These are phyloP conservation scores for Actinidia arguta DNA, from an alignment of 179 eudicot species.

Conservation along the genomic window DNA sequence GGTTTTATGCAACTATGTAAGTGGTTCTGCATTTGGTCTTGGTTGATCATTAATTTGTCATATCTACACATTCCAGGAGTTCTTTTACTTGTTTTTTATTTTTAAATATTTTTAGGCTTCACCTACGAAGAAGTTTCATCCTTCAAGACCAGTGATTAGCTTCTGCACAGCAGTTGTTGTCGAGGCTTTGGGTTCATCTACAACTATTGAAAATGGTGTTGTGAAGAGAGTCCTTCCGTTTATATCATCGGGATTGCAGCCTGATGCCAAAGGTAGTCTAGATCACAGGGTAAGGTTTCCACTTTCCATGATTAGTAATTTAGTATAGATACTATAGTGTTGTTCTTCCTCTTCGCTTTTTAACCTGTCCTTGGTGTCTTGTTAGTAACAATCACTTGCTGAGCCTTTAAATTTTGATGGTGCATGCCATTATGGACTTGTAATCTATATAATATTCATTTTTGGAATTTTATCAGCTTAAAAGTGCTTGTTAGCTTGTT, in stretches of 20 bases:
- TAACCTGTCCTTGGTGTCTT: neutral
- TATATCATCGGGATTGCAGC: slow-evolving; percentile 67
- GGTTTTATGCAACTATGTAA: slow-evolving; percentile 73
- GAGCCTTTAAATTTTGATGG: neutral
- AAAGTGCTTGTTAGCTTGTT: neutral
- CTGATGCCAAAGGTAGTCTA: slow-evolving; percentile 48
- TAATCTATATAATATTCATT: neutral
- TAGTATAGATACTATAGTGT: neutral
- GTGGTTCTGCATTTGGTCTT: slow-evolving; percentile 19
- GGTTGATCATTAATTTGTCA: neutral
- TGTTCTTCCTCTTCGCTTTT: neutral
- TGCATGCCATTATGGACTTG: neutral
- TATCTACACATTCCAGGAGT: neutral
- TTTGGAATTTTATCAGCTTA: neutral
- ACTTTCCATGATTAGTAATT: too few relatives aligned
- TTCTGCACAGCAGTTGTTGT: slow-evolving; percentile 85
- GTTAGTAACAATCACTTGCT: neutral
- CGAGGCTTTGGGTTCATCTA: slow-evolving; percentile 70
- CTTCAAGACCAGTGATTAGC: slow-evolving; percentile 62
- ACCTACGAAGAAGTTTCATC: slow-evolving; percentile 71
- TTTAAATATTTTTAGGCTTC: slow-evolving; percentile 44
- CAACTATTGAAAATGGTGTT: slow-evolving; percentile 54
- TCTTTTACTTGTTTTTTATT: neutral
- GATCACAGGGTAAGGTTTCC: slow-evolving; percentile 67
- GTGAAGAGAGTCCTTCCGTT: slow-evolving; percentile 85